Conservation (phyloP, 371 early-diverging fungal species). For the Vittaforma corneae region DNA sequence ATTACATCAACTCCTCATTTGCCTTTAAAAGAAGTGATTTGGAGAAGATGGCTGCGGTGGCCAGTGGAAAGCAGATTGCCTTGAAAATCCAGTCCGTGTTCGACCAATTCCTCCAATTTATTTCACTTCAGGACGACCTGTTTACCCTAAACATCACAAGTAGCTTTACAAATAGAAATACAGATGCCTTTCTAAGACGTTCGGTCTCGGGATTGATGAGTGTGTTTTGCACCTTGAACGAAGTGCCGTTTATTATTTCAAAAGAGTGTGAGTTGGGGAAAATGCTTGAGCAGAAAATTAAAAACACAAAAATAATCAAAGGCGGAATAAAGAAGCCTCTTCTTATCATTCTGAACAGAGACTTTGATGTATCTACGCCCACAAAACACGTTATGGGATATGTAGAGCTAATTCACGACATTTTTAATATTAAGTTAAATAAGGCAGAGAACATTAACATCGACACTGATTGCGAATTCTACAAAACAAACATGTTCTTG, state of each 20-base stretch:
- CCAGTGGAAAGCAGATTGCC: slow-evolving; percentile 31
- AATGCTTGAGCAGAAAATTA: slow-evolving; percentile 34
- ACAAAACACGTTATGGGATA: slow-evolving; percentile 93
- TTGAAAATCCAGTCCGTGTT: slow-evolving; percentile 62
- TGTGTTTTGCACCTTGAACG: slow-evolving; percentile 75
- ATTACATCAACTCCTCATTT: slow-evolving; percentile 81
- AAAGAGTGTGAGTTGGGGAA: slow-evolving; percentile 18
- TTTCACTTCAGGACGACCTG: slow-evolving; percentile 76
- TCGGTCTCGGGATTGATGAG: slow-evolving; percentile 73
- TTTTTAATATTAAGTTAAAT: slow-evolving; percentile 77
- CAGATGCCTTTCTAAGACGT: slow-evolving; percentile 66
- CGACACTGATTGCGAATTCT: slow-evolving; percentile 74
- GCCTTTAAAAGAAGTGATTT: slow-evolving; percentile 73
- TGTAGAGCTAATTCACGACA: slow-evolving; percentile 82
- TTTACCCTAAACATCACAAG: slow-evolving; percentile 77
- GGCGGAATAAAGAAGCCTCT: slow-evolving; percentile 59
- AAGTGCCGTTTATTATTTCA: slow-evolving; percentile 30
- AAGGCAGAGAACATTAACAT: slow-evolving; percentile 64
- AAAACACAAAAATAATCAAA: slow-evolving; percentile 39
- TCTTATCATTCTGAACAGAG: slow-evolving; percentile 78
- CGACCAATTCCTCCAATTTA: slow-evolving; percentile 85
- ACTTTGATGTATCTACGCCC: slow-evolving; percentile 81
- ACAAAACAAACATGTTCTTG: slow-evolving; percentile 74
- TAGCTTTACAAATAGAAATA: slow-evolving; percentile 69
- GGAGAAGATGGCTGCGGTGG: slow-evolving; percentile 76